Evolutionary conservation across 1,284 basidiomycete genomes (phyloP).

Genomic region (Anthracocystis setariae): DNA sequence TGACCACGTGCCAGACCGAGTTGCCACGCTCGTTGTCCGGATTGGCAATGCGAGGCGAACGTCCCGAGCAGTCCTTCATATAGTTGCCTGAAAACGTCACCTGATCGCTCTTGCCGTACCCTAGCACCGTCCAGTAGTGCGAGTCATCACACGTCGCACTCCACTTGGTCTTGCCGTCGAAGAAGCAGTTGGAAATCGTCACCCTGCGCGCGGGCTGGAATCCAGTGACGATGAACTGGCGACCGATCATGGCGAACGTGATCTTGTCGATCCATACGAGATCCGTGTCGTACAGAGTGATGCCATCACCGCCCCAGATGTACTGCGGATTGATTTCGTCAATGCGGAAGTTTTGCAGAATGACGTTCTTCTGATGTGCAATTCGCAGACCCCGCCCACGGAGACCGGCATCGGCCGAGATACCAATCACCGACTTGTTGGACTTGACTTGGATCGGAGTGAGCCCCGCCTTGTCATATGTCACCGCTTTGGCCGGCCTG

Average conservation of each 20-base stretch:
- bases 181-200: slow-evolving; percentile 39
- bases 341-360: slow-evolving; percentile 67
- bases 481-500: slow-evolving; percentile 17
- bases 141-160: slow-evolving; percentile 37
- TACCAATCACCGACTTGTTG: slow-evolving; percentile 35
- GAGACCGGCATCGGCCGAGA: slow-evolving; percentile 62
- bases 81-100: slow-evolving; percentile 38
- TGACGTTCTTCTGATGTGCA: slow-evolving; percentile 60
- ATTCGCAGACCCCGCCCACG: slow-evolving; percentile 56
- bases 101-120: slow-evolving; percentile 35
- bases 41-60: slow-evolving; percentile 36
- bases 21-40: slow-evolving; percentile 12
- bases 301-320: slow-evolving; percentile 60
- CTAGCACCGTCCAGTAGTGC: slow-evolving; percentile 48
- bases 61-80: slow-evolving; percentile 43
- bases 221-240: slow-evolving; percentile 45
- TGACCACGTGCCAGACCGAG: slow-evolving; percentile 41
- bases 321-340: slow-evolving; percentile 35
- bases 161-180: slow-evolving; percentile 44
- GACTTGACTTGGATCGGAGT: slow-evolving; percentile 12
- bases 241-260: slow-evolving; percentile 51
- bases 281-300: slow-evolving; percentile 39
- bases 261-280: slow-evolving; percentile 56
- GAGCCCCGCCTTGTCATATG: slow-evolving; percentile 55
- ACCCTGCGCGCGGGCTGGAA: slow-evolving; percentile 17